phyloP scores from a whole-genome alignment of 371 early-diverging fungal genomes.

The Mucor racemosus region DNA sequence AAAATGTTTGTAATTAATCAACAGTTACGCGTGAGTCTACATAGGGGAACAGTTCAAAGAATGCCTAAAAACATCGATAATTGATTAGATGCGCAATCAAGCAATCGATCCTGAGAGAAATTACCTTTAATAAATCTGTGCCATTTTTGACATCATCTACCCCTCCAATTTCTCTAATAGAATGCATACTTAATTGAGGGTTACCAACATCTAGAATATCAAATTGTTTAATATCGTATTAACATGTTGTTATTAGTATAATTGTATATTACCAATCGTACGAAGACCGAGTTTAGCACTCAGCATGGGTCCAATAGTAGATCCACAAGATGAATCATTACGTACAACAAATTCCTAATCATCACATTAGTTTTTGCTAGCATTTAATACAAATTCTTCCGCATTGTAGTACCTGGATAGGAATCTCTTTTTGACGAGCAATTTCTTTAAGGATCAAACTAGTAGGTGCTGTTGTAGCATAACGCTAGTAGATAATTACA shows the following conservation, averaged over 20 bases:
- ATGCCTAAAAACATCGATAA: too few relatives aligned
- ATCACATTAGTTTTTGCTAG: too few relatives aligned
- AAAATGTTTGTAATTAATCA: slow-evolving; percentile 16
- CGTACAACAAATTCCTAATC: slow-evolving; percentile 93
- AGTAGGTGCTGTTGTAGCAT: slow-evolving; percentile 93
- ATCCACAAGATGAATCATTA: slow-evolving; percentile 94
- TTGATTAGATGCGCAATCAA: too few relatives aligned
- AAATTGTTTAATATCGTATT: too few relatives aligned
- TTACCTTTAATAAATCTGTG: slow-evolving; percentile 79
- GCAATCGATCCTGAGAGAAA: too few relatives aligned
- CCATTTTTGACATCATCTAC: slow-evolving; percentile 86
- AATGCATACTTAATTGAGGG: slow-evolving; percentile 96
- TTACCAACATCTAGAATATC: slow-evolving; percentile 94
- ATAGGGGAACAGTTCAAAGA: slow-evolving; percentile 32
- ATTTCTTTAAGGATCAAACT: slow-evolving; percentile 80
- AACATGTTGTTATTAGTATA: too few relatives aligned
- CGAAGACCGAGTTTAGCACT: slow-evolving; percentile 93
- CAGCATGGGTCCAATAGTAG: slow-evolving; percentile 97
- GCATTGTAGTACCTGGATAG: slow-evolving; percentile 81
- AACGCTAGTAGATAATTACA: slow-evolving; percentile 57
- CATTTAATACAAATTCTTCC: too few relatives aligned
- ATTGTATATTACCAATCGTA: slow-evolving; percentile 75
- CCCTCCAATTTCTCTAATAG: slow-evolving; percentile 94
- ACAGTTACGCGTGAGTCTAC: slow-evolving; percentile 24
- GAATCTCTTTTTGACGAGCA: slow-evolving; percentile 76